Conservation (phyloP, 768 basidiomycete species). For the Guyanaporus albipodus region DNA sequence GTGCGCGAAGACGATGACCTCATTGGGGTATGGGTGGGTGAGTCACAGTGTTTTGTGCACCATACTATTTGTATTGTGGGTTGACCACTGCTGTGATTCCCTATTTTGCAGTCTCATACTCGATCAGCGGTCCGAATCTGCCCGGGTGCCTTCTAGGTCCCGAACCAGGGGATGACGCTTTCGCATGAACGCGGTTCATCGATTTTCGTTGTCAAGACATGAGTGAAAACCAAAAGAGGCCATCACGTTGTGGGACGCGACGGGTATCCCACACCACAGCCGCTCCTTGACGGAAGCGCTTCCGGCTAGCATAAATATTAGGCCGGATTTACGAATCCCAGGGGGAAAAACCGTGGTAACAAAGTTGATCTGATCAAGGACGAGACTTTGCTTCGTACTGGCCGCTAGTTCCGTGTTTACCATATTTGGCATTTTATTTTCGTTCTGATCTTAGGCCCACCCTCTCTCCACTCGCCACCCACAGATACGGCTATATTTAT, state of each 20-base stretch:
- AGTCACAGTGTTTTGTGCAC: constrained; percentile 4
- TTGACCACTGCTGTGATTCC: not conserved
- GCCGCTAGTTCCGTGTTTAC: not conserved
- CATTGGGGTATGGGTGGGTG: constrained; percentile 13
- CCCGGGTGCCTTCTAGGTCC: too few relatives aligned
- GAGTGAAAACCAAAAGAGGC: not conserved
- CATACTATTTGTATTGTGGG: constrained; percentile 15
- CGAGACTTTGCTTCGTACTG: too few relatives aligned
- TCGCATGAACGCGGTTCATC: not conserved
- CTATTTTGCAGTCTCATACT: not conserved
- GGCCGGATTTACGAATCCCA: too few relatives aligned
- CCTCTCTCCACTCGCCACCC: not conserved
- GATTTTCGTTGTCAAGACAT: not conserved
- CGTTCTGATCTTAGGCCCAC: not conserved
- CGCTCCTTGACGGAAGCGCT: not conserved
- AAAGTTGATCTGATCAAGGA: too few relatives aligned
- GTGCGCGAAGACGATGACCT: constrained; percentile 10
- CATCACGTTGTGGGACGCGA: too few relatives aligned
- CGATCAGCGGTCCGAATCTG: not conserved
- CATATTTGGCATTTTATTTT: not conserved
- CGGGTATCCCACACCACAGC: not conserved
- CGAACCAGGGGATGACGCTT: not conserved
- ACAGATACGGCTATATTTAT: not conserved
- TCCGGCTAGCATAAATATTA: constrained; percentile 16
- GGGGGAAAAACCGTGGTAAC: too few relatives aligned